These are phyloP conservation scores for Saturnispora saitoi DNA, from an alignment of 805 yeast species.

Conservation along the genomic window DNA sequence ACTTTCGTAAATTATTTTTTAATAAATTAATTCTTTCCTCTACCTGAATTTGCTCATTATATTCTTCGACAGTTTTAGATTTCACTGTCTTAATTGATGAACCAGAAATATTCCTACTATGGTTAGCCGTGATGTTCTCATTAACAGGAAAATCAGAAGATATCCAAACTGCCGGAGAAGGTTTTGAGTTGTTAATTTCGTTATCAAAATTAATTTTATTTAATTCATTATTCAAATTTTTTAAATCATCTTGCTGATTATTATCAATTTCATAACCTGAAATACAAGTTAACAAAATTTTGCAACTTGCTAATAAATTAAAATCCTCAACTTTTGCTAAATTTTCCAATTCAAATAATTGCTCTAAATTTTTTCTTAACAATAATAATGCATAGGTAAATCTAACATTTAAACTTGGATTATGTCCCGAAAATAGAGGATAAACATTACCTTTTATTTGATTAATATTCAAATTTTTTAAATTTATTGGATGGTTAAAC, in stretches of 20 bases:
- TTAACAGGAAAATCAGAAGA: not conserved
- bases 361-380: constrained; percentile 40
- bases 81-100: constrained; percentile 1
- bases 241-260: not conserved
- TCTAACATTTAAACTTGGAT: constrained; percentile 28
- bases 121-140: not conserved
- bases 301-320: constrained; percentile 28
- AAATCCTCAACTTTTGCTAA: constrained; percentile 25
- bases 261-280: constrained; percentile 7
- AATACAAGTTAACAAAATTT: constrained; percentile 27
- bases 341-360: constrained; percentile 28
- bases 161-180: not conserved
- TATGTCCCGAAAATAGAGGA: constrained; percentile 44
- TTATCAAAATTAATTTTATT: not conserved
- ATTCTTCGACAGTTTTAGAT: constrained; percentile 4
- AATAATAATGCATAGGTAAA: constrained; percentile 44
- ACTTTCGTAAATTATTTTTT: constrained; percentile 17
- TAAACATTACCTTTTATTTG: constrained; percentile 28
- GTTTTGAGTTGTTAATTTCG: not conserved
- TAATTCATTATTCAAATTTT: not conserved
- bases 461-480: not conserved
- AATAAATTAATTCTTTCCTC: constrained; percentile 22
- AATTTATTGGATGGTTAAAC: not conserved
- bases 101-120: not conserved
- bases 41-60: constrained; percentile 3